Evolutionary conservation across 805 yeast genomes (phyloP).

Genomic region (Vanderwaltozyma verrucispora): DNA sequence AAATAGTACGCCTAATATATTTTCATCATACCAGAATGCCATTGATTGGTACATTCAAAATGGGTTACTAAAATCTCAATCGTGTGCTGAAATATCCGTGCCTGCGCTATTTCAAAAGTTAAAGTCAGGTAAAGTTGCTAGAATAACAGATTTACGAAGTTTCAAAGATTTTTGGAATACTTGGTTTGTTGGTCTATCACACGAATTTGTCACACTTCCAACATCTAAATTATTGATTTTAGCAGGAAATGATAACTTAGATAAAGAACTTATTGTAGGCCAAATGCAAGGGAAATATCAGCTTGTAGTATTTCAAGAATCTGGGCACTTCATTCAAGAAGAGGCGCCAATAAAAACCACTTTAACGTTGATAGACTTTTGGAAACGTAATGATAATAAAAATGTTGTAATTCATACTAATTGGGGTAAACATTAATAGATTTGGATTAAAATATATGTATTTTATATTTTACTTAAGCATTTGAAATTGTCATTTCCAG

Average conservation of each 20-base stretch:
- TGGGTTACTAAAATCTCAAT: constrained; percentile 41
- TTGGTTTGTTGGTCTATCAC: constrained; percentile 74
- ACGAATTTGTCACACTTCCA: constrained; percentile 36
- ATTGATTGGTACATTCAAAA: constrained; percentile 73
- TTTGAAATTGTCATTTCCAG: no score
- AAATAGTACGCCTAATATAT: constrained; percentile 49
- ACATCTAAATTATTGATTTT: constrained; percentile 64
- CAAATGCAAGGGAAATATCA: constrained; percentile 99
- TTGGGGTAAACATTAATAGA: constrained; percentile 26
- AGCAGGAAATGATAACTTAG: constrained; percentile 85
- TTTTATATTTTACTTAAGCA: no score
- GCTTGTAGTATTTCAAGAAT: constrained; percentile 64
- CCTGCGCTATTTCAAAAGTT: constrained; percentile 46
- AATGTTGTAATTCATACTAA: constrained; percentile 29
- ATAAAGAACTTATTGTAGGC: constrained; percentile 77
- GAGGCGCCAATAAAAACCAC: constrained; percentile 70
- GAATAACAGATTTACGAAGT: constrained; percentile 54
- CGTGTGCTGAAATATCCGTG: constrained; percentile 66
- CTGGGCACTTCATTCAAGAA: constrained; percentile 95
- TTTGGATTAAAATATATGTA: no score
- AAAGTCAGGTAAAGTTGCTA: constrained; percentile 27
- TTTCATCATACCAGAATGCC: constrained; percentile 45
- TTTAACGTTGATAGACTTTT: constrained; percentile 36
- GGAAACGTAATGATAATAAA: constrained; percentile 33
- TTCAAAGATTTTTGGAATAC: constrained; percentile 66